Evolutionary conservation across 2,329 filamentous ascomycete genomes (phyloP), one percentile per base, ranked within the genome.

Genomic region (Colletotrichum higginsianum): DNA sequence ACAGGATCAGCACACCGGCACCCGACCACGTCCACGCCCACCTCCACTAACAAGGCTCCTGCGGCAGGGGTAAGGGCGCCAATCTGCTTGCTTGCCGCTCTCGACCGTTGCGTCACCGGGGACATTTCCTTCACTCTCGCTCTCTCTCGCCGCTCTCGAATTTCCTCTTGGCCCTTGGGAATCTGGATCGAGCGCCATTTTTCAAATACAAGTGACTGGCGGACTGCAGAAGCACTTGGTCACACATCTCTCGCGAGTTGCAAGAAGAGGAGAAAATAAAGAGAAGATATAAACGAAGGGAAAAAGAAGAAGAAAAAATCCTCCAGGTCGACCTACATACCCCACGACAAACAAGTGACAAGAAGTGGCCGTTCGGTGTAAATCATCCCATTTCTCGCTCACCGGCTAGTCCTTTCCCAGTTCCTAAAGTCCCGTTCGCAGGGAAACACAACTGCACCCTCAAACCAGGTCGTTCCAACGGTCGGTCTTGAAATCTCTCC

Each of bases 21-120:
- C 52, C 44, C 50, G 53, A 38, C 64, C 35, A 38, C 35, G 35
- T 38, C 35, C 8, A 38, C 35, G 9, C 30, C 8, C 35, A 38
- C 35, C 35, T 38, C 35, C 35, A 50, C 60, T 55, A 56, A 58
- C 50, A 68, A 38, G 63, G 49, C 56, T 61, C 62, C 56, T 66
- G 64, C 68, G 53, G 64, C 68, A 67, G 64, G 63, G 66, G 66
- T 47, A 38, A 49, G 30, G 52, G 50, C 40, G 38, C 69, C 65
- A 71, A 69, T 63, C 69, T 63, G 46, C 26, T 63, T 60, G 60
- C 52, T 49, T 47, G 53, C 42, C 49, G 18, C 52, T 50, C 67
- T 49, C 40, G 58, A 42, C 47, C n/a, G 66, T 68, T 72, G 65
- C 69, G 66, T 72, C 69, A 72, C 66, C 64, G 57, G 52, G 50